Evolutionary conservation across 768 basidiomycete genomes (phyloP), one percentile per base, ranked within the genome.

Genomic region (Cyclocybe aegerita): DNA sequence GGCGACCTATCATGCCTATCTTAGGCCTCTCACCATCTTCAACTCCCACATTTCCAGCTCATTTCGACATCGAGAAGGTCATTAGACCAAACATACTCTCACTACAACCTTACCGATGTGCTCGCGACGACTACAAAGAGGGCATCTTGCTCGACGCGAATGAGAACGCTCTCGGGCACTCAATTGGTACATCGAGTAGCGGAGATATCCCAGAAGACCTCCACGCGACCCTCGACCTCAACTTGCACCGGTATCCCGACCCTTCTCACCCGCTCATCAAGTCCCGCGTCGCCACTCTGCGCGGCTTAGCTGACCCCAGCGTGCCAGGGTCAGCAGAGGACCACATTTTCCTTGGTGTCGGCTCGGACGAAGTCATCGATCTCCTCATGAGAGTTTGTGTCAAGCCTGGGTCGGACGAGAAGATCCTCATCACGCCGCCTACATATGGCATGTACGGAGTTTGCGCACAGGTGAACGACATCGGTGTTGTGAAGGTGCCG

Each of bases 371-470:
- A 61, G 86, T 94, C 37, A 94, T 98, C 58, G 97, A 99, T 64
- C 73, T 98, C 48, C 75, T 98, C 42, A 94, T 96, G 73, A 83
- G 97, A 12, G 83, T 98, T 31, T 86, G 90, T 55, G 94, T 95
- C 58, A 71, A 70, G 1, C 97, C 97, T 0, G 81, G 63, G 2
- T 56, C 68, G 1, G 77, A 70, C 47, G 96, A 98, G 59, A 89
- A 86, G 64, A 88, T 97, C 32, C 67, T 98, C 63, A 87, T 82
- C 33, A 92, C 90, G 1, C 96, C 96, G 1, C 97, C 97, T 4
- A 98, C 97, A 9, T 98, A 98, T 65, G 97, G 96, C 12, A 99
- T 98, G 96, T 98, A 98, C 70, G 66, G 79, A 9, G 96, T 98
- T 1, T 93, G 88, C 52, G 97, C 96, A 8, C 89, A 97, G 61